Percentiles rank a stretch among this genome's conserved stretches.
These are phyloP conservation scores for Fusarium sp. DNA, from an alignment of 2,329 filamentous ascomycete genomes.

Conservation along the genomic window DNA sequence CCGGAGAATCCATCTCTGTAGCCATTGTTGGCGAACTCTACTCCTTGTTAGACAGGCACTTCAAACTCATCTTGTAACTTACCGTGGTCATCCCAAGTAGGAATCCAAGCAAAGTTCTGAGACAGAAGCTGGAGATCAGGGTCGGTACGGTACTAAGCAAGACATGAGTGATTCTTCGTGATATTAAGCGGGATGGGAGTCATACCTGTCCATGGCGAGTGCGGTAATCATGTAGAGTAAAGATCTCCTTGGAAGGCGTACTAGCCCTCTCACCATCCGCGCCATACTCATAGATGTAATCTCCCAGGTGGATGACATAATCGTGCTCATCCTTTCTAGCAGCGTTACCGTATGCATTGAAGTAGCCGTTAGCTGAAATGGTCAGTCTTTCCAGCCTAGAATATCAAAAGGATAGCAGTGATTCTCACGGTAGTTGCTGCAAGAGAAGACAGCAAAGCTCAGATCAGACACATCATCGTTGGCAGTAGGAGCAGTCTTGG, in stretches of 20 bases:
- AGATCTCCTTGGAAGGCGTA: slow-evolving; percentile 25
- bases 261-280: slow-evolving; percentile 42
- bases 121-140: slow-evolving; percentile 55
- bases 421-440: slow-evolving; percentile 68
- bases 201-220: slow-evolving; percentile 47
- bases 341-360: slow-evolving; percentile 69
- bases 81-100: slow-evolving; percentile 53
- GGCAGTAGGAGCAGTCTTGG: slow-evolving; percentile 73
- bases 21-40: slow-evolving; percentile 70
- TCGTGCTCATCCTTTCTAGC: slow-evolving; percentile 69
- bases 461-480: slow-evolving; percentile 67
- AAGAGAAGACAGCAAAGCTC: slow-evolving; percentile 76
- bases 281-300: slow-evolving; percentile 71
- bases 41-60: rapidly evolving
- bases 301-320: slow-evolving; percentile 69
- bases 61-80: rapidly evolving
- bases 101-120: slow-evolving; percentile 57
- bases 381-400: background rate
- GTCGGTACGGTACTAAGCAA: slow-evolving; percentile 55
- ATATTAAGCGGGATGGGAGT: rapidly evolving
- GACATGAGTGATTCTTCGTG: rapidly evolving
- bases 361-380: slow-evolving; percentile 57
- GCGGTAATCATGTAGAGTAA: slow-evolving; percentile 54
- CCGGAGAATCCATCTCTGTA: slow-evolving; percentile 70
- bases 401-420: rapidly evolving